Conservation (phyloP, 192 early-diverging fungal species). For the Pilobolus umbonatus region DNA sequence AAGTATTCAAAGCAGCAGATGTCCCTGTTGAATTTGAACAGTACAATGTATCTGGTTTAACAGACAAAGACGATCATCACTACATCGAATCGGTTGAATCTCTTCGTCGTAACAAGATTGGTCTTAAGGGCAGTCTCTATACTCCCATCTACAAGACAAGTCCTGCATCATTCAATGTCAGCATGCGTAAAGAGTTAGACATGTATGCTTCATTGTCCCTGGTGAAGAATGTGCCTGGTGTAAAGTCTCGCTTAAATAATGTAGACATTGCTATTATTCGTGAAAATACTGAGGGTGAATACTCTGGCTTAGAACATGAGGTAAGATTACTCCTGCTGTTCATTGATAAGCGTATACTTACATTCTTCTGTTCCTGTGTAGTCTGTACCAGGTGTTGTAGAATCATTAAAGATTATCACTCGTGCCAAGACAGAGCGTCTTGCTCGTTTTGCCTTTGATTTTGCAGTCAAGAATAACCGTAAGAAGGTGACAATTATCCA, state of each 20-base stretch:
- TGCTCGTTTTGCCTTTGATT: constrained; percentile 97
- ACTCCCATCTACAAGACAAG: constrained; percentile 82
- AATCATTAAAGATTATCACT: constrained; percentile 97
- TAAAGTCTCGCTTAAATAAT: constrained; percentile 84
- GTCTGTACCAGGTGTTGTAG: constrained; percentile 95
- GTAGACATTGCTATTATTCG: constrained; percentile 98
- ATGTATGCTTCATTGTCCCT: constrained; percentile 94
- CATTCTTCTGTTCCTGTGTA: too few species aligned
- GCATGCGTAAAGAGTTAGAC: constrained; percentile 94
- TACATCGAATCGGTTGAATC: constrained; percentile 89
- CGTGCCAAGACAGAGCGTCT: constrained; percentile 97
- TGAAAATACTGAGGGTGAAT: constrained; percentile 99
- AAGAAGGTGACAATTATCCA: constrained; percentile 98
- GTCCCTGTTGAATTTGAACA: constrained; percentile 98
- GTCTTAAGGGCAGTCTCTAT: constrained; percentile 88
- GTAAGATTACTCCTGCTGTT: constrained; percentile 31
- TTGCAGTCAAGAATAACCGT: constrained; percentile 92
- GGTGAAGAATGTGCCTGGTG: constrained; percentile 84
- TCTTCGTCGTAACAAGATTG: constrained; percentile 91
- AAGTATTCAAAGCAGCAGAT: constrained; percentile 86
- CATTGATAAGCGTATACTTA: not conserved
- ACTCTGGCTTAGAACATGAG: constrained; percentile 96
- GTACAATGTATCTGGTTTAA: constrained; percentile 90
- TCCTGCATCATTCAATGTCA: constrained; percentile 93
- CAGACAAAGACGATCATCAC: constrained; percentile 68